Evolutionary conservation across 2,329 filamentous ascomycete species (phyloP), one percentile per base, ranked within the genome.

Genomic region (Colletotrichum camelliae): DNA sequence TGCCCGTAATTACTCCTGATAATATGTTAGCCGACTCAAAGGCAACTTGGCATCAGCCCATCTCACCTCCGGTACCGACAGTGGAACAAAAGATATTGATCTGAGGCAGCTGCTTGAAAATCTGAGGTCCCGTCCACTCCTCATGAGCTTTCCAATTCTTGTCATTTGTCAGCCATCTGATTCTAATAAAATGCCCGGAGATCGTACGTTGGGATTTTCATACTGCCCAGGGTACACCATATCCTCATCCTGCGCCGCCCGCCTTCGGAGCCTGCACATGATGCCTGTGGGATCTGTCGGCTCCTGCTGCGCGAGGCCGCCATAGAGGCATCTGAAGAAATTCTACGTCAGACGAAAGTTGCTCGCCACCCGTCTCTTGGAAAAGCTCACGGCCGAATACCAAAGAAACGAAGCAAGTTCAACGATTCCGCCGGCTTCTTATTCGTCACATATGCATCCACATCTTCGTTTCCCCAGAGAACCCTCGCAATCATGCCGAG

Each of bases 381-480:
- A 18, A 21, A 3, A 15, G 5, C 81, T 80, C 80, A 83, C 83
- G 82, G 79, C 31, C 80, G 77, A 6, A 84, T 77, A 2, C 83
- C 83, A 67, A 84, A 84, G 69, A 84, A 82, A 21, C 83, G 81
- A 78, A 84, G 80, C 43, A 83, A 74, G 5, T 80, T 80, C 31
- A 84, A 60, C 57, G 82, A 82, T 1, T 82, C 82, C 33, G 82
- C 78, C 31, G 80, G 81, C 9, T 82, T 84, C 87, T 90, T 68
- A 85, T 91, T 90, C 85, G 90, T 79, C 81, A 88, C 71, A 85
- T 83, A 82, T 86, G 90, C 72, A 83, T 83, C 81, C 3, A 84
- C 82, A 80, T 83, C 84, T 67, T 84, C 83, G 80, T 81, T 88
- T 80, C 85, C 85, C 72, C 79, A 81, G 33, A 83, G 81, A 13